Conservation (phyloP, 2,329 filamentous ascomycete species). For the Colletotrichum lindemuthianum region DNA sequence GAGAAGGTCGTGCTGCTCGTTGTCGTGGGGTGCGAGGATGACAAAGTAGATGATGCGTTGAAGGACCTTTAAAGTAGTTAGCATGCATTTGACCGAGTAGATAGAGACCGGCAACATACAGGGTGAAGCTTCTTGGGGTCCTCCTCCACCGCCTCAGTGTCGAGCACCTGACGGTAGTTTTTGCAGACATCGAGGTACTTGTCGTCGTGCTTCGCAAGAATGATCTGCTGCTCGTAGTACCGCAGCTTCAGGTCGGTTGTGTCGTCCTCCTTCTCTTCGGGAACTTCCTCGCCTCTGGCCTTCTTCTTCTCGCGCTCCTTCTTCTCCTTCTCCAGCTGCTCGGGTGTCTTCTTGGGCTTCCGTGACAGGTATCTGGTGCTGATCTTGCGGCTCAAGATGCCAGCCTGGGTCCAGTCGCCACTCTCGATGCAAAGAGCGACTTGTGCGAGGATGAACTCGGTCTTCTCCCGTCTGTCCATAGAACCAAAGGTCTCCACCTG, state of each 20-base stretch:
- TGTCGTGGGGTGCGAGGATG: constrained; percentile 95
- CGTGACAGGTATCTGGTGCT: constrained; percentile 91
- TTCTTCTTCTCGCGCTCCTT: constrained; percentile 90
- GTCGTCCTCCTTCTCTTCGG: constrained; percentile 83
- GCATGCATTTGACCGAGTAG: neutral
- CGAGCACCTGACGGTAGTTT: constrained; percentile 94
- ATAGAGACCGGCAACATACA: constrained; percentile 61
- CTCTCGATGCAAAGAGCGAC: constrained; percentile 94
- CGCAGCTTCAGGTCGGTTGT: constrained; percentile 95
- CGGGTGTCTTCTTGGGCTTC: constrained; percentile 89
- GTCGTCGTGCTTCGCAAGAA: constrained; percentile 93
- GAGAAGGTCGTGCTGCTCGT: constrained; percentile 96
- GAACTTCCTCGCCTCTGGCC: constrained; percentile 81
- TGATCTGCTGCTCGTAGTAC: constrained; percentile 98
- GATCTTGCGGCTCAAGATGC: constrained; percentile 95
- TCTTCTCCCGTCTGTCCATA: constrained; percentile 97
- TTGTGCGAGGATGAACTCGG: constrained; percentile 96
- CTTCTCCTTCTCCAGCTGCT: constrained; percentile 89
- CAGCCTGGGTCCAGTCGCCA: constrained; percentile 94
- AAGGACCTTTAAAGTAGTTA: constrained; percentile 68
- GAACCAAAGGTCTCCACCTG: constrained; percentile 99
- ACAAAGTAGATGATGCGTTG: constrained; percentile 98
- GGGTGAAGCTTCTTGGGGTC: constrained; percentile 86
- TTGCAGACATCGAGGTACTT: constrained; percentile 99
- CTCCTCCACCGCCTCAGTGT: constrained; percentile 94